Evolutionary conservation across 305 asterid genomes (phyloP).

Genomic region (Fraxinus paxiana): DNA sequence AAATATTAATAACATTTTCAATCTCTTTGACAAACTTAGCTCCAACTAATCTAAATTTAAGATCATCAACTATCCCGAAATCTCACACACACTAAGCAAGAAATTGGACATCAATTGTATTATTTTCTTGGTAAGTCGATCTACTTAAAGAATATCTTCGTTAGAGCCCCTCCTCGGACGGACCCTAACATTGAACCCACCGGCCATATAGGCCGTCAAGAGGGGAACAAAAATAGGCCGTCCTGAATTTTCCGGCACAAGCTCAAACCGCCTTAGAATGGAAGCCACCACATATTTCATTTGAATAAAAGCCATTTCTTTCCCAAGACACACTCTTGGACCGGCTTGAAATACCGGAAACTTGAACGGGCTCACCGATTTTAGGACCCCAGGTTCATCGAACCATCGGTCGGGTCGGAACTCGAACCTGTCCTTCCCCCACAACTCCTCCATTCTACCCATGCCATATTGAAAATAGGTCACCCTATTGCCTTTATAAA

Average conservation of each 20-base stretch:
- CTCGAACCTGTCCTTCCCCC: constrained; percentile 62
- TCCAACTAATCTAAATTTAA: neutral
- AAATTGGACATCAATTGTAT: neutral
- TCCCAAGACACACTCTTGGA: constrained; percentile 67
- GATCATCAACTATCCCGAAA: neutral
- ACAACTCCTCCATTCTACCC: constrained; percentile 63
- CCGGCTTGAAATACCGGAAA: constrained; percentile 70
- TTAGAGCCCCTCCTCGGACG: constrained; percentile 24
- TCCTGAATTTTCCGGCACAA: constrained; percentile 32
- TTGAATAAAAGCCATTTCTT: constrained; percentile 67
- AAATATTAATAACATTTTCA: neutral
- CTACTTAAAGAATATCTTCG: neutral
- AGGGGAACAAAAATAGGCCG: constrained; percentile 55
- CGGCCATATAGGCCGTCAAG: constrained; percentile 70
- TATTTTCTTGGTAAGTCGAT: neutral
- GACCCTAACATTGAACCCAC: constrained; percentile 67
- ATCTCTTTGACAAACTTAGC: neutral
- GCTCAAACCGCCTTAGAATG: constrained; percentile 44
- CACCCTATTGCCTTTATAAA: constrained; percentile 45
- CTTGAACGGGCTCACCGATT: constrained; percentile 42
- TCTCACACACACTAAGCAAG: neutral
- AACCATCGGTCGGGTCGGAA: constrained; percentile 66
- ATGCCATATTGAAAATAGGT: constrained; percentile 65
- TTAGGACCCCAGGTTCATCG: constrained; percentile 31
- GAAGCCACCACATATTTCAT: constrained; percentile 64